Percentiles rank a stretch among this genome's conserved stretches.
phyloP scores from a whole-genome alignment of 805 yeast species.

The Metschnikowia proteae region DNA sequence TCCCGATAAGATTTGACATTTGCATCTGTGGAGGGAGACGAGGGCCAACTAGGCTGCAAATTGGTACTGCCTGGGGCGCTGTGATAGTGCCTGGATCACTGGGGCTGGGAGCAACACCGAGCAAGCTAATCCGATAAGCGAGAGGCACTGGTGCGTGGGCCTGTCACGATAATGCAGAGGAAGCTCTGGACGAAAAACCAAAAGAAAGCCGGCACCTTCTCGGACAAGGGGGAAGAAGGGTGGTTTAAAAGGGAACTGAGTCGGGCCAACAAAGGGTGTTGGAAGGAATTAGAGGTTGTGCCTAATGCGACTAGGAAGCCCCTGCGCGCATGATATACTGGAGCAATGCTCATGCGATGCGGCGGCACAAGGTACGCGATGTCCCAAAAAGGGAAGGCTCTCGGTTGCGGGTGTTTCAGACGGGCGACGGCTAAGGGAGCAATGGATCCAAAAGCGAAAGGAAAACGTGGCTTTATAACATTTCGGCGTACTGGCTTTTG shows the following conservation, averaged over 20 bases:
- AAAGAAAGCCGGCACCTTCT: neutral
- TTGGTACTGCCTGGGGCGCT: neutral
- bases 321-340: conserved; percentile 4
- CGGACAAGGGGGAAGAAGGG: neutral
- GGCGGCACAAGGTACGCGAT: neutral
- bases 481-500: neutral
- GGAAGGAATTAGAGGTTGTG: neutral
- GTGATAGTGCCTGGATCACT: too few species aligned
- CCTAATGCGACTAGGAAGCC: conserved; percentile 1
- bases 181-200: neutral
- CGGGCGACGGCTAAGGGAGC: too few species aligned
- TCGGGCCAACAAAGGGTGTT: neutral
- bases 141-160: conserved; percentile 3
- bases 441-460: too few species aligned
- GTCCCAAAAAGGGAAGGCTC: too few species aligned
- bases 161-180: neutral
- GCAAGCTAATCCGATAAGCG: conserved; percentile 4
- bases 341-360: conserved; percentile 1
- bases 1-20: neutral
- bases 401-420: too few species aligned
- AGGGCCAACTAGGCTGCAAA: neutral
- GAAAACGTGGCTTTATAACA: too few species aligned
- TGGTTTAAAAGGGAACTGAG: neutral
- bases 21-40: neutral
- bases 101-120: neutral